Conservation (phyloP, 1,284 basidiomycete genomes). For the Naganishia albida region DNA sequence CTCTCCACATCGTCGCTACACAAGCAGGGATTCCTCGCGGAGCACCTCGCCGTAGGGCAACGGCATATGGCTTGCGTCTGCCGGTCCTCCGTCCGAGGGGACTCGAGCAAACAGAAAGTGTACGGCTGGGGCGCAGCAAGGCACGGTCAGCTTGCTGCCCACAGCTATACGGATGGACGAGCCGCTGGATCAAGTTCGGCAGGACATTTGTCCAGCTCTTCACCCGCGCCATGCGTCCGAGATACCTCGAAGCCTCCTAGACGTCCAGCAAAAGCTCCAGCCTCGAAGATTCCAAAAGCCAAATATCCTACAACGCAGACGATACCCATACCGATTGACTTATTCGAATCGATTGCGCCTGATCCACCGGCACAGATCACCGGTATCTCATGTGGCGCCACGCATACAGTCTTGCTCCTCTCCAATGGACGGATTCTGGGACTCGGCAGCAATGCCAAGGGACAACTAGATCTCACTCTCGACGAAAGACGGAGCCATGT, state of each 20-base stretch:
- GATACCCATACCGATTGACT: neutral
- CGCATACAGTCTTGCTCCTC: slow-evolving; percentile 67
- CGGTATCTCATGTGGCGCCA: slow-evolving; percentile 63
- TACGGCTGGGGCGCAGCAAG: slow-evolving; percentile 80
- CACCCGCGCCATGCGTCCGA: neutral
- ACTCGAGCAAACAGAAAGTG: slow-evolving; percentile 47
- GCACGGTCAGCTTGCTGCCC: slow-evolving; percentile 62
- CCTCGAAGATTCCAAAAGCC: neutral
- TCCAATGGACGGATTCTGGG: slow-evolving; percentile 58
- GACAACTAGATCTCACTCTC: slow-evolving; percentile 61
- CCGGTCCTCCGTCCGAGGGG: neutral
- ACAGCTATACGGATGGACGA: slow-evolving; percentile 26
- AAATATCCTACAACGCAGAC: slow-evolving; percentile 1
- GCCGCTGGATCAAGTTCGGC: neutral
- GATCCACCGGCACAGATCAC: slow-evolving; percentile 1
- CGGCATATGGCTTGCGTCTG: slow-evolving; percentile 67
- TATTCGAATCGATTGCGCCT: neutral
- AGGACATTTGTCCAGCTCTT: neutral
- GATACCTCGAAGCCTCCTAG: neutral
- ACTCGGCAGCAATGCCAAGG: slow-evolving; percentile 69
- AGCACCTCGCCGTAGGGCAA: slow-evolving; percentile 63
- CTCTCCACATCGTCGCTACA: slow-evolving; percentile 36
- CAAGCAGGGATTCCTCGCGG: slow-evolving; percentile 40
- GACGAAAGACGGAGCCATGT: neutral
- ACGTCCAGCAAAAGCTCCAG: too few relatives aligned